Evolutionary conservation across 805 yeast genomes (phyloP).

Genomic region (Candida tibetensis): DNA sequence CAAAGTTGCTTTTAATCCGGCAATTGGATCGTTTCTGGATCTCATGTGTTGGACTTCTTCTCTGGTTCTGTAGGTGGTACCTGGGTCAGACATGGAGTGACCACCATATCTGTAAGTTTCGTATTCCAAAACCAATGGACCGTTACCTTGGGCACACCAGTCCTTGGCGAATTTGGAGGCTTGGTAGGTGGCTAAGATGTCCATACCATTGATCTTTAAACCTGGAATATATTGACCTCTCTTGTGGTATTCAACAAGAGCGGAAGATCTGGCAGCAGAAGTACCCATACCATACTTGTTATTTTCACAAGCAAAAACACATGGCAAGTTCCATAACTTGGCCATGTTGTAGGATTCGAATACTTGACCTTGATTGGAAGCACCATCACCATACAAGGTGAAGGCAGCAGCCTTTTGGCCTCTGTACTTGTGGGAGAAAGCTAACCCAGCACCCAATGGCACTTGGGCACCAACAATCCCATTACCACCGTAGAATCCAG

Average conservation of each 20-base stretch:
- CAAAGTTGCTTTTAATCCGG: slow-evolving; percentile 86
- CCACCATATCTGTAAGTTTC: slow-evolving; percentile 99
- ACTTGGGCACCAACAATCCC: slow-evolving; percentile 99
- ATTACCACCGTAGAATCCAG: slow-evolving; percentile 97
- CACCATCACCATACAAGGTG: slow-evolving; percentile 97
- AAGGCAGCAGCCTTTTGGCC: slow-evolving; percentile 77
- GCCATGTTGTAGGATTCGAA: slow-evolving; percentile 99
- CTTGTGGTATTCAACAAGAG: slow-evolving; percentile 94
- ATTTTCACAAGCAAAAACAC: slow-evolving; percentile 94
- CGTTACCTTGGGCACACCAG: slow-evolving; percentile 90
- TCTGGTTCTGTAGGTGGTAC: slow-evolving; percentile 99
- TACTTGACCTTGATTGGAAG: slow-evolving; percentile 98
- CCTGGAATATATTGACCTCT: slow-evolving; percentile 99
- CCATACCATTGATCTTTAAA: slow-evolving; percentile 98
- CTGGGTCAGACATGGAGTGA: slow-evolving; percentile 99
- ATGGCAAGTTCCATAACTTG: slow-evolving; percentile 95
- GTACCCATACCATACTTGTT: slow-evolving; percentile 99
- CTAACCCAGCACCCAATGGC: slow-evolving; percentile 95
- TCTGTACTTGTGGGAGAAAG: slow-evolving; percentile 96
- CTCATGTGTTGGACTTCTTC: slow-evolving; percentile 99
- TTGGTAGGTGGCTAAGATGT: slow-evolving; percentile 89
- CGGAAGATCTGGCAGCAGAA: slow-evolving; percentile 94
- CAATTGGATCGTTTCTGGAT: slow-evolving; percentile 96
- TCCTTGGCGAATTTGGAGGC: slow-evolving; percentile 97
- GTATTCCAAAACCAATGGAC: slow-evolving; percentile 93